Conservation (phyloP, 306 rosid species). For the Alnus glutinosa region DNA sequence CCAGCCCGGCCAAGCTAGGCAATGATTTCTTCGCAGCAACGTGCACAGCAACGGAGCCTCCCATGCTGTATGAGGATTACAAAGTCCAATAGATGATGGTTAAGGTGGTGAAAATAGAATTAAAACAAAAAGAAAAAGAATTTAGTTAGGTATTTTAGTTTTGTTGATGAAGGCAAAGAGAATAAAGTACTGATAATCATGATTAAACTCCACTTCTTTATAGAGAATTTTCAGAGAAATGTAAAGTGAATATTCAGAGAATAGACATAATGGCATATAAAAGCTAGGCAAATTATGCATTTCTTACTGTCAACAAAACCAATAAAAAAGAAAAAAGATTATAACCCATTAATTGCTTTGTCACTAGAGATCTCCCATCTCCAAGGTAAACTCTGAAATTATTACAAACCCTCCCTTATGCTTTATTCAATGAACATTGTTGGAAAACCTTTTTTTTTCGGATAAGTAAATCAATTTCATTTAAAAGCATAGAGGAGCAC, state of each 20-base stretch:
- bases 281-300: background rate
- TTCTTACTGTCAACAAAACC: background rate
- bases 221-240: background rate
- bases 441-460: background rate
- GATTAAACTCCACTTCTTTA: background rate
- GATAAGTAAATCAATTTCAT: too few relatives aligned
- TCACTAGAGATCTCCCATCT: background rate
- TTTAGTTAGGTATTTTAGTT: background rate
- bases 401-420: background rate
- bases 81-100: conserved; percentile 13
- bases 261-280: background rate
- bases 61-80: conserved; percentile 63
- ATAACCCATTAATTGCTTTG: background rate
- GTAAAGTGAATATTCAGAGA: background rate
- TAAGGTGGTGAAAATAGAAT: background rate
- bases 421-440: background rate
- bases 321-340: background rate
- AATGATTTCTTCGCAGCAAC: conserved; percentile 70
- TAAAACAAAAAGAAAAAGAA: background rate
- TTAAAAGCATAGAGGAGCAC: too few relatives aligned
- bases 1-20: conserved; percentile 81
- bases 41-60: conserved; percentile 96
- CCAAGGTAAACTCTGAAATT: background rate
- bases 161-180: background rate
- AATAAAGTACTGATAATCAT: background rate